Base-by-base conservation (phyloP, 192 early-diverging fungal genomes). In the Mortierella hygrophila region DNA sequence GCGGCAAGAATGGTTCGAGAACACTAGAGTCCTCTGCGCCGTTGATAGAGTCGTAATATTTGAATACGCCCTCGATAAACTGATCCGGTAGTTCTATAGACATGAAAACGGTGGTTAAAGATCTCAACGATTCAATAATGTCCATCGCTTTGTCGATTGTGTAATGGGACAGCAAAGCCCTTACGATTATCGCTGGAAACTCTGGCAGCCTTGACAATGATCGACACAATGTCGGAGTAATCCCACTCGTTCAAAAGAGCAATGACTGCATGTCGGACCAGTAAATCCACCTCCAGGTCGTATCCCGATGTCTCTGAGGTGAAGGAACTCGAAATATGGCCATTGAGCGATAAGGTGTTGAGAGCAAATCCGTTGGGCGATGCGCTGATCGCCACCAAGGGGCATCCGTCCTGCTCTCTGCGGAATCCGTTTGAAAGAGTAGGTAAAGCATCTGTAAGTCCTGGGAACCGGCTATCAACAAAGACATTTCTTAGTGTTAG, bases 231-330 rank as follows among this genome's bases (percentile, higher is more conserved):
- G 54, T 86, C 84, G 1, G 84, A 86, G n/a, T 86, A 86, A 65
- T 86, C 84, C 70, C 72, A 69, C n/a, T 86, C 84, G 41, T 86
- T 86, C 46, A 86, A 60, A 38, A 86, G 6, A 18, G 84, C 84
- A 29, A 78, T 8, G 1, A 86, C 68, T 15, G 84, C 68, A 29
- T 74, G 47, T 26, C 81, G 79, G 55, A 80, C 76, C 29, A 75
- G 35, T 26, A 65, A 37, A 15, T 86, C 84, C 29, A 86, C 20
- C 40, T 86, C 84, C 29, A 81, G 38, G 8, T 81, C 84, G 40
- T 57, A 81, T n/a, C 63, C 38, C 18, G 44, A 70, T 54, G 47
- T 15, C 13, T 65, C 40, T 26, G 68, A 38, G 41, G 29, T 47
- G 23, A 76, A 42, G 10, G 29, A 11, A 2, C 60, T 68, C 63